Percentiles rank a stretch among this genome's conserved stretches.
Conservation (phyloP, 371 early-diverging fungal genomes). For the Rhizopus delemar region DNA sequence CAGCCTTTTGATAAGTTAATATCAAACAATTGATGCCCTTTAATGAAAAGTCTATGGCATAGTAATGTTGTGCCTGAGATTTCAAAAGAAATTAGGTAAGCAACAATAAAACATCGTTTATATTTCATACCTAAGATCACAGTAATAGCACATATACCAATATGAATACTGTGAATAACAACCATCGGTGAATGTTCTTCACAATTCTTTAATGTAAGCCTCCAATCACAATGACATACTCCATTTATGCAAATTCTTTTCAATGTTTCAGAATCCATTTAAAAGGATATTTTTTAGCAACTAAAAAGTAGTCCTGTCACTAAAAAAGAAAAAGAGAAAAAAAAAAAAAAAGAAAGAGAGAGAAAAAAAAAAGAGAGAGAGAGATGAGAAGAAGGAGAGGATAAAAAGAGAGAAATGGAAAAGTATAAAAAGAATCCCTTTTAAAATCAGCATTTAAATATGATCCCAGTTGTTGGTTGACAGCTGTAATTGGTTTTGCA, state of each 20-base stretch:
- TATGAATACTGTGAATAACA: slow-evolving; percentile 25
- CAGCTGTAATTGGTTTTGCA: too few relatives aligned
- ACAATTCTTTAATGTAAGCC: slow-evolving; percentile 24
- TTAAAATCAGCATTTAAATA: not conserved
- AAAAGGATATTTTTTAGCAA: not conserved
- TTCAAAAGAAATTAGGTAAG: too few relatives aligned
- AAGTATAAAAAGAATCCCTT: too few relatives aligned
- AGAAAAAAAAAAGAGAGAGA: too few relatives aligned
- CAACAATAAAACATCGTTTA: not conserved
- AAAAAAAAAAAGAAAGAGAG: too few relatives aligned
- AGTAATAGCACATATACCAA: slow-evolving; percentile 22
- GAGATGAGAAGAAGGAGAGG: too few relatives aligned
- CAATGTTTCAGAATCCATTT: slow-evolving; percentile 12
- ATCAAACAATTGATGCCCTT: slow-evolving; percentile 29
- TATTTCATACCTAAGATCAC: slow-evolving; percentile 16
- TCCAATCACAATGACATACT: slow-evolving; percentile 33
- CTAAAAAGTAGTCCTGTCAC: not conserved
- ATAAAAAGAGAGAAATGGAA: too few relatives aligned
- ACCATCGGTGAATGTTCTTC: slow-evolving; percentile 23
- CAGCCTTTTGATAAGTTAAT: slow-evolving; percentile 17
- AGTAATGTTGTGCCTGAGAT: slow-evolving; percentile 14
- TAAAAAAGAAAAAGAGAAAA: not conserved
- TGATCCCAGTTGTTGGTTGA: too few relatives aligned
- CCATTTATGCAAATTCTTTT: slow-evolving; percentile 20
- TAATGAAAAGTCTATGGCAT: slow-evolving; percentile 19